Evolutionary conservation across 2,329 filamentous ascomycete species (phyloP).

Genomic region (Colletotrichum abscissum): DNA sequence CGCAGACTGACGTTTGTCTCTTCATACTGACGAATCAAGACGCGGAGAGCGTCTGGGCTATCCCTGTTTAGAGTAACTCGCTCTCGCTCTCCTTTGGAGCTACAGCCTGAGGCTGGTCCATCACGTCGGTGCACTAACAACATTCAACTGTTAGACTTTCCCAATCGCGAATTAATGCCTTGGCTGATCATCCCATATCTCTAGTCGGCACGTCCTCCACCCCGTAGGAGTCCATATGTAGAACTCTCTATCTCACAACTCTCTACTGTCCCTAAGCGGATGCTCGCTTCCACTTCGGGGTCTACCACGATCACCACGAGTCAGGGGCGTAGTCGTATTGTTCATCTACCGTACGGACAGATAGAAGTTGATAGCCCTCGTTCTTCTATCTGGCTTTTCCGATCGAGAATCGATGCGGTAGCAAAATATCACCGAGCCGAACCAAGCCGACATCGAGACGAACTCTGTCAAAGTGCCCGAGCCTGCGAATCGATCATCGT

Average conservation of each 20-base stretch:
- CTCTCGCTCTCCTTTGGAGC: conserved; percentile 9
- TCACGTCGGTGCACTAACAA: not conserved
- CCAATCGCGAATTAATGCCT: not conserved
- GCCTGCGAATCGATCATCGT: not conserved
- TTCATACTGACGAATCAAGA: not conserved
- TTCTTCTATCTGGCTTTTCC: not conserved
- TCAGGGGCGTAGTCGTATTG: not conserved
- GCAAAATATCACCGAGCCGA: not conserved
- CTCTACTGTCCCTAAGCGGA: too few relatives aligned
- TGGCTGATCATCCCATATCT: not conserved
- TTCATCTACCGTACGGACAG: not conserved
- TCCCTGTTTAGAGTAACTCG: not conserved
- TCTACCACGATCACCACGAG: not conserved
- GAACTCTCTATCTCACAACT: not conserved
- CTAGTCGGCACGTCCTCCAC: not conserved
- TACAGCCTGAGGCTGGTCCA: not conserved
- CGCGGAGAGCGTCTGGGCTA: too few relatives aligned
- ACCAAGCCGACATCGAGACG: not conserved
- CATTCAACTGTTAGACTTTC: not conserved
- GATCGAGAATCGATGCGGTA: not conserved
- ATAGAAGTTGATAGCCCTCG: not conserved
- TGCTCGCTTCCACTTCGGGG: not conserved
- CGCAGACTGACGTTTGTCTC: not conserved
- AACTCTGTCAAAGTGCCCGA: not conserved
- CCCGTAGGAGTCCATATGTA: not conserved